A percentile compares a stretch with the other conserved stretches of the same genome.
These are phyloP conservation scores for Mucor mucedo DNA, from an alignment of 371 early-diverging fungal genomes.

Conservation along the genomic window DNA sequence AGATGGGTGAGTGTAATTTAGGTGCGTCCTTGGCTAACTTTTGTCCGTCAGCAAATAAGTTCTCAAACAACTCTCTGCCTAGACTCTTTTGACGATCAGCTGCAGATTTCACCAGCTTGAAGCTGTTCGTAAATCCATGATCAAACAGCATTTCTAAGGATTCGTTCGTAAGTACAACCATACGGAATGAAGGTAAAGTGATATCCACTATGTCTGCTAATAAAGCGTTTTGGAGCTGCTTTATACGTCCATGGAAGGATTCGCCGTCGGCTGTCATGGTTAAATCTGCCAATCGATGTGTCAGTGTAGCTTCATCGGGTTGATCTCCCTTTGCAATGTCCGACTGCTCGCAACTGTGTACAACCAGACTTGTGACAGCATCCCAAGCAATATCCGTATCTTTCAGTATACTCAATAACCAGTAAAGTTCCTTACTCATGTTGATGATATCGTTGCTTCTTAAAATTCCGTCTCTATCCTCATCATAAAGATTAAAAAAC, in stretches of 20 bases:
- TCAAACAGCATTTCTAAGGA: slow-evolving; percentile 71
- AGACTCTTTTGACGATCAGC: slow-evolving; percentile 57
- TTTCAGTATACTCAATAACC: slow-evolving; percentile 43
- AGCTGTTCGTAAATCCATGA: slow-evolving; percentile 65
- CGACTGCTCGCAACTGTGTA: slow-evolving; percentile 56
- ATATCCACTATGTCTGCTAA: slow-evolving; percentile 26
- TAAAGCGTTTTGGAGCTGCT: slow-evolving; percentile 28
- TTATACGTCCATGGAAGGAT: slow-evolving; percentile 23
- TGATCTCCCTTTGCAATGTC: slow-evolving; percentile 44
- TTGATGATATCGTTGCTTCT: slow-evolving; percentile 76
- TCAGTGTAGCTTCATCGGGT: slow-evolving; percentile 18
- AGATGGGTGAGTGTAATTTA: slow-evolving; percentile 1
- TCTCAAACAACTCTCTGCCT: slow-evolving; percentile 64
- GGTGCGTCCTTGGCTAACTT: slow-evolving; percentile 43
- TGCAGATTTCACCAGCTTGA: slow-evolving; percentile 64
- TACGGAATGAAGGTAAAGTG: slow-evolving; percentile 45
- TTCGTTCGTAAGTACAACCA: slow-evolving; percentile 70
- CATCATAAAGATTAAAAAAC: slow-evolving; percentile 82
- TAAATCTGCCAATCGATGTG: slow-evolving; percentile 26
- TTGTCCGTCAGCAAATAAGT: slow-evolving; percentile 60
- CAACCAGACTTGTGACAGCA: slow-evolving; percentile 29
- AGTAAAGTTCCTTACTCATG: slow-evolving; percentile 83
- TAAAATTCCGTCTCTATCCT: slow-evolving; percentile 66
- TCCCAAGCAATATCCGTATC: slow-evolving; percentile 35
- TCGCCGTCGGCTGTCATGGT: slow-evolving; percentile 19